phyloP scores from a whole-genome alignment of 371 early-diverging fungal species.

The Funneliformis caledonium region DNA sequence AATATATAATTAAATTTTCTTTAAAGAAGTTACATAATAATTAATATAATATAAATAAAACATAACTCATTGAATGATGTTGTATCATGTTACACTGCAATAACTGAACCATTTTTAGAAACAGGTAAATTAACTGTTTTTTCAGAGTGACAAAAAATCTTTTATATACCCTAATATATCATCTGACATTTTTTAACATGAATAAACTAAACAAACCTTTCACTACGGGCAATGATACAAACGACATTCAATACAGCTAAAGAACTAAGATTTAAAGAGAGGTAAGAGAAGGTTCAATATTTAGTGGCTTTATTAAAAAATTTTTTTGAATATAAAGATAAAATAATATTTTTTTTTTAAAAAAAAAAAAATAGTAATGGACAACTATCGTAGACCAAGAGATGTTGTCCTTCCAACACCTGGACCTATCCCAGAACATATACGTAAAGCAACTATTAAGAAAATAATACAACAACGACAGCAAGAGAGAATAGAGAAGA shows the following conservation, averaged over 20 bases:
- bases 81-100: background rate
- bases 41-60: no score
- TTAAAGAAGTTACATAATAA: no score
- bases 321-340: background rate
- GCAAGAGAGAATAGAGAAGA: background rate
- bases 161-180: background rate
- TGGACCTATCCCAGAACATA: background rate
- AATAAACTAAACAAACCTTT: background rate
- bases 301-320: background rate
- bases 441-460: background rate
- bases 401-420: background rate
- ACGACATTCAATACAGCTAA: background rate
- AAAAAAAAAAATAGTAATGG: background rate
- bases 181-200: slow-evolving; percentile 3
- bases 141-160: background rate
- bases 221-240: background rate
- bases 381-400: background rate
- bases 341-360: background rate
- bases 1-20: no score
- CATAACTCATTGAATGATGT: background rate
- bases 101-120: background rate
- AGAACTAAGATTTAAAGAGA: background rate
- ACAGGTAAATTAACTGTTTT: background rate
- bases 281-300: background rate
- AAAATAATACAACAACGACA: background rate